Evolutionary conservation across 495 filamentous ascomycete species (phyloP).

Genomic region (Cudoniella acicularis): DNA sequence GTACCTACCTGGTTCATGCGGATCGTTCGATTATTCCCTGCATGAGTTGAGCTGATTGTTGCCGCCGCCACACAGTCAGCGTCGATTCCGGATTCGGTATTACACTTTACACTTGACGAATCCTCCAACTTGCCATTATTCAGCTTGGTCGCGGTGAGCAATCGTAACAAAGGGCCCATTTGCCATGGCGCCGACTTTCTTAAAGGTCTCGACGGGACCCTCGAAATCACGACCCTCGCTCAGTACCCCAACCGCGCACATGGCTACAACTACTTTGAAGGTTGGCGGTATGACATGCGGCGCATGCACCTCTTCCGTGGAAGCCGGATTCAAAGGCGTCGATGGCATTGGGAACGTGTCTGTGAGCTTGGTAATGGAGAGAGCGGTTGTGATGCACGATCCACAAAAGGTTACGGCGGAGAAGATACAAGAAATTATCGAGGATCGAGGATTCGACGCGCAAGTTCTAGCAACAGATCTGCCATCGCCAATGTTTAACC

Average conservation of each 20-base stretch:
- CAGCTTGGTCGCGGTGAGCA: slow-evolving; percentile 11
- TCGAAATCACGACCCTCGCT: slow-evolving; percentile 23
- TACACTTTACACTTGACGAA: neutral
- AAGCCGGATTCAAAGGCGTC: slow-evolving; percentile 75
- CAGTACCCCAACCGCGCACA: slow-evolving; percentile 33
- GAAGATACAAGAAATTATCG: slow-evolving; percentile 77
- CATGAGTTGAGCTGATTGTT: slow-evolving; percentile 1
- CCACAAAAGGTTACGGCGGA: slow-evolving; percentile 68
- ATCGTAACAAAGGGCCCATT: slow-evolving; percentile 9
- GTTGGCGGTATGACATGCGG: slow-evolving; percentile 95
- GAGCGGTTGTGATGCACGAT: slow-evolving; percentile 88
- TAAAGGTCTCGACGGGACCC: slow-evolving; percentile 41
- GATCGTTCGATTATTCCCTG: neutral
- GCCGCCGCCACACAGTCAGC: neutral
- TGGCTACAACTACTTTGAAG: slow-evolving; percentile 82
- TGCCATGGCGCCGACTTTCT: slow-evolving; percentile 45
- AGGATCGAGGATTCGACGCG: slow-evolving; percentile 94
- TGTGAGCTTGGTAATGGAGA: slow-evolving; percentile 87
- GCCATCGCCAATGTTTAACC: slow-evolving; percentile 38
- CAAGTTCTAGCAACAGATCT: slow-evolving; percentile 80
- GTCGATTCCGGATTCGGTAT: neutral
- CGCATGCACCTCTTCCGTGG: slow-evolving; percentile 83
- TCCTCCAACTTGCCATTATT: neutral
- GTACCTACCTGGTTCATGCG: neutral
- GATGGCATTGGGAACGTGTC: slow-evolving; percentile 80